Conservation (phyloP, 1,284 basidiomycete genomes). For the Heliocybe sulcata region DNA sequence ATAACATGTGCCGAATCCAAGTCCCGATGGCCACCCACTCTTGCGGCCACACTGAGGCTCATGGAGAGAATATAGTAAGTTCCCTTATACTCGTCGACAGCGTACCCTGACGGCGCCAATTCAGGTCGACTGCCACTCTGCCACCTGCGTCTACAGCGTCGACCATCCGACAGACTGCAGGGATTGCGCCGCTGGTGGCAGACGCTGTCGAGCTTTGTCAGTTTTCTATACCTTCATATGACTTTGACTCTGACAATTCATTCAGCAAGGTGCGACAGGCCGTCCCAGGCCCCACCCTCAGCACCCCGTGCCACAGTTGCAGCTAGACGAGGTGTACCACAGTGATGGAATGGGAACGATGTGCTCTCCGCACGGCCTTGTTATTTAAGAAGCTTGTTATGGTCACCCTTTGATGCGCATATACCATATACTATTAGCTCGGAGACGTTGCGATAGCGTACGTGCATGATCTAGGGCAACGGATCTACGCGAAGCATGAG, state of each 20-base stretch:
- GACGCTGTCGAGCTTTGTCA: background rate
- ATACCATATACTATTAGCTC: too few species aligned
- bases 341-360: too few species aligned
- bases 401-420: too few species aligned
- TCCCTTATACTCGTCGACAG: background rate
- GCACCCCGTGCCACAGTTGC: background rate
- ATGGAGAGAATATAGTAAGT: background rate
- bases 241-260: background rate
- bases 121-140: slow-evolving; percentile 7
- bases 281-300: background rate
- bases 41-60: background rate
- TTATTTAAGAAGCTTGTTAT: too few species aligned
- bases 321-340: background rate
- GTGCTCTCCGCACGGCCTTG: too few species aligned
- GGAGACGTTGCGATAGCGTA: background rate
- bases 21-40: background rate
- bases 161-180: slow-evolving; percentile 6
- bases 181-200: slow-evolving; percentile 1
- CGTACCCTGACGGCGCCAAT: background rate
- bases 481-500: background rate
- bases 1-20: background rate
- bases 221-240: background rate
- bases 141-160: slow-evolving; percentile 10
- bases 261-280: background rate
- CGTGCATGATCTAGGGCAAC: background rate